A percentile compares a stretch with the other conserved stretches of the same genome.
These are phyloP conservation scores for Lanzia echinophila DNA, from an alignment of 2,329 filamentous ascomycete species.

Conservation along the genomic window DNA sequence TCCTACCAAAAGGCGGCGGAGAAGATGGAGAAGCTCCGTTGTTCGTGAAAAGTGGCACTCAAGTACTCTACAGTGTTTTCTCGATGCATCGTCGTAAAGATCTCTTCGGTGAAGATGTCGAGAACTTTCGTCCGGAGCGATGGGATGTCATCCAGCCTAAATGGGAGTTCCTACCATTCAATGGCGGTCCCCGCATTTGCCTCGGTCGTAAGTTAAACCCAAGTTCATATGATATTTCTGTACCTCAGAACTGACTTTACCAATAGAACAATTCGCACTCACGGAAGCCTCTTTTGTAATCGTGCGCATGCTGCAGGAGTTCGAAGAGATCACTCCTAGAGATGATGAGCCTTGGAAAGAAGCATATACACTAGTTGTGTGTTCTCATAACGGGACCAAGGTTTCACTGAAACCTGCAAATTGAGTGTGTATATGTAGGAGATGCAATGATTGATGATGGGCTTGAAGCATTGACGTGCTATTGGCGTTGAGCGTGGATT, in stretches of 20 bases:
- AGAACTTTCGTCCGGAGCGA: conserved; percentile 36
- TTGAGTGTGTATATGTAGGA: too few species aligned
- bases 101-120: conserved; percentile 33
- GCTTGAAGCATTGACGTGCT: too few species aligned
- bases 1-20: conserved; percentile 28
- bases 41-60: conserved; percentile 20
- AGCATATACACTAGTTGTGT: conserved; percentile 1
- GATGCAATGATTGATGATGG: background rate
- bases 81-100: conserved; percentile 34
- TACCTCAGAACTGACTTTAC: background rate
- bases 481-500: too few species aligned
- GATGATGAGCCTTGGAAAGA: conserved; percentile 7
- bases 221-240: background rate
- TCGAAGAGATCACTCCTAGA: conserved; percentile 2
- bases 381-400: conserved; percentile 1
- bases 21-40: conserved; percentile 24
- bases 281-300: conserved; percentile 12
- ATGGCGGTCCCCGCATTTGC: conserved; percentile 64
- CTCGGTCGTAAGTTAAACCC: conserved; percentile 39
- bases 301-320: conserved; percentile 37
- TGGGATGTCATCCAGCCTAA: conserved; percentile 29
- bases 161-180: conserved; percentile 61
- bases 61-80: conserved; percentile 12
- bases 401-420: background rate
- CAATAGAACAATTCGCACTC: conserved; percentile 10